Evolutionary conservation across 768 basidiomycete genomes (phyloP).

Genomic region (Kwoniella newhampshirensis): DNA sequence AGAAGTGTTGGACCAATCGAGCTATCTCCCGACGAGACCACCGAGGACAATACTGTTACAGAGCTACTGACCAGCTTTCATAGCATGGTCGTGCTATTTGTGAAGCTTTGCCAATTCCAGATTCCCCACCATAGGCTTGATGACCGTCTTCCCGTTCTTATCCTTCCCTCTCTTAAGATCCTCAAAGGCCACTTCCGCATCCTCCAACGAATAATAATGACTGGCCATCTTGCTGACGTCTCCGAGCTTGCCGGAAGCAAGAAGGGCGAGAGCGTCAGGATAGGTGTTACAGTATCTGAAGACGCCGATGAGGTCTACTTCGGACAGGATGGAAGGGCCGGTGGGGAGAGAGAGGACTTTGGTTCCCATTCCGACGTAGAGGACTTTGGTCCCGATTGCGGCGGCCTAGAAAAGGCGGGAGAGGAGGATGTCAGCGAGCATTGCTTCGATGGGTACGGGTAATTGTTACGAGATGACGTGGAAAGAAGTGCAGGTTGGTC

Average conservation of each 20-base stretch:
- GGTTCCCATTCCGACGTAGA: constrained; percentile 95
- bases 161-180: constrained; percentile 74
- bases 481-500: too few species aligned
- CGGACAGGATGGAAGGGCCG: constrained; percentile 75
- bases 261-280: constrained; percentile 74
- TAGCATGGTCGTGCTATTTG: background rate
- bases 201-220: constrained; percentile 59
- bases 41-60: background rate
- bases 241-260: constrained; percentile 67
- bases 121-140: constrained; percentile 76
- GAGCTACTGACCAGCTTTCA: background rate
- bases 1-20: background rate
- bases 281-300: constrained; percentile 74
- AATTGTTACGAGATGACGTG: too few species aligned
- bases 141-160: constrained; percentile 73
- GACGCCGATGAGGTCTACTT: constrained; percentile 88
- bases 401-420: constrained; percentile 63
- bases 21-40: background rate
- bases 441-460: background rate
- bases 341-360: constrained; percentile 78
- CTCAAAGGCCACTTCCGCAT: constrained; percentile 75
- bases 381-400: constrained; percentile 78
- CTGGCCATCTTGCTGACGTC: constrained; percentile 69
- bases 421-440: constrained; percentile 21
- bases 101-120: constrained; percentile 12